These are phyloP conservation scores for Babesia bigemina DNA, from an alignment of 169 alveolate species.

Conservation along the genomic window DNA sequence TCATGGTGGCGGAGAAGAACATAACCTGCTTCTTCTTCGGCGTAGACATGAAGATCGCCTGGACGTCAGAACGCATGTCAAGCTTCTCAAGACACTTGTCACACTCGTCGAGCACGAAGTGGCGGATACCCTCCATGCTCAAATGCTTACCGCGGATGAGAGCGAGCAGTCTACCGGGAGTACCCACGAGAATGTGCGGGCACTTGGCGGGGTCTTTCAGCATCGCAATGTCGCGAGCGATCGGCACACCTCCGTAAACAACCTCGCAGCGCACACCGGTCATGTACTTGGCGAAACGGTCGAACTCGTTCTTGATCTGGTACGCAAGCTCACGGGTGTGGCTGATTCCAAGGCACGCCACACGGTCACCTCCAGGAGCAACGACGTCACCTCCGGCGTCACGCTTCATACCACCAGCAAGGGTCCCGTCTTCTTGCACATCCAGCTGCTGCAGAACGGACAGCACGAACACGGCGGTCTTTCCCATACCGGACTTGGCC, in stretches of 20 bases:
- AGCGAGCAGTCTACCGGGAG: constrained; percentile 99
- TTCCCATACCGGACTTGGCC: constrained; percentile 99
- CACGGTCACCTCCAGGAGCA: constrained; percentile 71
- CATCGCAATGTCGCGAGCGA: constrained; percentile 90
- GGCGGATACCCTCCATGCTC: constrained; percentile 90
- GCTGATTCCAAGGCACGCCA: constrained; percentile 91
- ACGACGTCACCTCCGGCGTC: constrained; percentile 44
- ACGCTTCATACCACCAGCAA: constrained; percentile 66
- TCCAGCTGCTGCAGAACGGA: constrained; percentile 94
- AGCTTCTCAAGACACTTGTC: constrained; percentile 98
- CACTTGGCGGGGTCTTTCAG: constrained; percentile 89
- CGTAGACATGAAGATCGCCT: constrained; percentile 94
- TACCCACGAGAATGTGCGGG: constrained; percentile 98
- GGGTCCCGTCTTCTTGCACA: constrained; percentile 81
- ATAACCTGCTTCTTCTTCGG: constrained; percentile 98
- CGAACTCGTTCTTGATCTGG: constrained; percentile 98
- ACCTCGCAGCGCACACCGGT: constrained; percentile 93
- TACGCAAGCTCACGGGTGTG: constrained; percentile 99
- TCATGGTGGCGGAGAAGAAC: constrained; percentile 99
- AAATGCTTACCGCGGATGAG: constrained; percentile 91
- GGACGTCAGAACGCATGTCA: constrained; percentile 99
- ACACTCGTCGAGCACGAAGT: constrained; percentile 99
- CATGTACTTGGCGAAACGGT: constrained; percentile 94
- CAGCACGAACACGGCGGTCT: constrained; percentile 99
- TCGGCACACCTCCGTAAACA: constrained; percentile 98